A percentile compares a stretch with the other conserved stretches of the same genome.
Evolutionary conservation across 345 rosid genomes (phyloP).

Genomic region (Cardamine resedifolia): DNA sequence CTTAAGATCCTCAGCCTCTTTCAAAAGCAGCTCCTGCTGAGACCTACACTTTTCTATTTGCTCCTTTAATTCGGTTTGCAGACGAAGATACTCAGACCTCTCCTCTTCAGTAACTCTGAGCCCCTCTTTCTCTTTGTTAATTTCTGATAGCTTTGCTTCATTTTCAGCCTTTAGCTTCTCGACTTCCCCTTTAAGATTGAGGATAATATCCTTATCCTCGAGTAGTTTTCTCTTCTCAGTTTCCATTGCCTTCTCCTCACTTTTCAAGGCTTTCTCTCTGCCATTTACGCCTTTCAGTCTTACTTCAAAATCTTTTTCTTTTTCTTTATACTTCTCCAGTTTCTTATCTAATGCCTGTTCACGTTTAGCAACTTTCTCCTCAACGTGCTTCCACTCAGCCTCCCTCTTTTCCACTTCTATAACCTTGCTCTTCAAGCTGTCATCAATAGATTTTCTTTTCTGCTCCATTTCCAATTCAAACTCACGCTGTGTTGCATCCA

Average conservation of each 20-base stretch:
- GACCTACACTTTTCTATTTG: constrained; percentile 72
- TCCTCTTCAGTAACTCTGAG: constrained; percentile 79
- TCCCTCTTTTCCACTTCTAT: constrained; percentile 76
- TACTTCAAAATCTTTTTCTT: constrained; percentile 63
- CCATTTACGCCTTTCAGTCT: constrained; percentile 62
- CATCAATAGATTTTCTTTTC: constrained; percentile 73
- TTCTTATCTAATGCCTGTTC: constrained; percentile 76
- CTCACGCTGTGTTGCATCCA: constrained; percentile 66
- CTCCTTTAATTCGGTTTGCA: constrained; percentile 79
- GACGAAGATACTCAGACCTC: constrained; percentile 60
- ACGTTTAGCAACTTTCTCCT: constrained; percentile 77
- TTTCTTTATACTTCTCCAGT: constrained; percentile 71
- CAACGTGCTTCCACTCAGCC: constrained; percentile 76
- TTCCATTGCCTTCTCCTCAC: constrained; percentile 68
- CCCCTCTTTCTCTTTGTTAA: constrained; percentile 56
- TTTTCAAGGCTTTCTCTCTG: constrained; percentile 63
- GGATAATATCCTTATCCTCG: constrained; percentile 56
- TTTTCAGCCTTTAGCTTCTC: constrained; percentile 65
- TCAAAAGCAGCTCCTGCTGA: constrained; percentile 71
- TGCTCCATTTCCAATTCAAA: constrained; percentile 78
- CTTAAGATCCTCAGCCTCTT: constrained; percentile 87
- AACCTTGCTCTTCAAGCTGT: constrained; percentile 65
- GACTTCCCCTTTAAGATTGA: constrained; percentile 56
- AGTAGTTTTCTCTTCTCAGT: constrained; percentile 51
- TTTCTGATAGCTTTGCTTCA: constrained; percentile 62